Evolutionary conservation across 768 basidiomycete genomes (phyloP).

Genomic region (Leccinum subgranulosum): DNA sequence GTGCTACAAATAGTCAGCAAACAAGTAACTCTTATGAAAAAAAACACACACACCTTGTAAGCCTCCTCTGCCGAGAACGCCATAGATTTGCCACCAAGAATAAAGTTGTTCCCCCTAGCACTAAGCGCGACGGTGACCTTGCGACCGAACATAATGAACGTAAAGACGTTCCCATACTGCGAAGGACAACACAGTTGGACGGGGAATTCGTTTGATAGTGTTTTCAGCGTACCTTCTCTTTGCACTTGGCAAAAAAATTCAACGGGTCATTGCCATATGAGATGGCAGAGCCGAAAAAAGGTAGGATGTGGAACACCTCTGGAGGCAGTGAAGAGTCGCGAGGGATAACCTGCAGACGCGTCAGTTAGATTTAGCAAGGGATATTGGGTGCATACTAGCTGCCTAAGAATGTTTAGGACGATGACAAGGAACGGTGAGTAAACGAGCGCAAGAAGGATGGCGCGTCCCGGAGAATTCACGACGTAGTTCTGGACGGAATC

Average conservation of each 20-base stretch:
- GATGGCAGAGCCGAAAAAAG: conserved; percentile 85
- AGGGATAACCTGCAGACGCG: conserved; percentile 53
- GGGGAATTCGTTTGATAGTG: background rate
- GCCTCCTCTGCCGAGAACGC: conserved; percentile 95
- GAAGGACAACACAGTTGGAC: background rate
- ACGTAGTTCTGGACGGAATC: conserved; percentile 20
- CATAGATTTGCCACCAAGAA: conserved; percentile 90
- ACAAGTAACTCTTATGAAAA: background rate
- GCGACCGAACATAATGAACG: conserved; percentile 87
- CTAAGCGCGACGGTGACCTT: conserved; percentile 89
- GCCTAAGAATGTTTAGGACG: conserved; percentile 70
- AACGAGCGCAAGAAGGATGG: conserved; percentile 44
- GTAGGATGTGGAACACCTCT: conserved; percentile 89
- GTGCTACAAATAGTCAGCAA: conserved; percentile 47
- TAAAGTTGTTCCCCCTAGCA: conserved; percentile 88
- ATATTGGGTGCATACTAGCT: conserved; percentile 54
- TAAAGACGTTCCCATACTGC: conserved; percentile 97
- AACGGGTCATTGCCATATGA: conserved; percentile 91
- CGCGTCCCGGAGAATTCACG: conserved; percentile 21
- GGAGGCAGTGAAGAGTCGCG: conserved; percentile 75
- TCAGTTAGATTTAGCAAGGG: background rate
- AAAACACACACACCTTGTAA: conserved; percentile 70
- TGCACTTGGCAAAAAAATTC: conserved; percentile 76
- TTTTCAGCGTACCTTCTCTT: conserved; percentile 61
- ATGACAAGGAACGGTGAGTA: conserved; percentile 69